These are phyloP conservation scores for Pythium oligandrum DNA, from an alignment of 352 stramenopile species.

Conservation along the genomic window DNA sequence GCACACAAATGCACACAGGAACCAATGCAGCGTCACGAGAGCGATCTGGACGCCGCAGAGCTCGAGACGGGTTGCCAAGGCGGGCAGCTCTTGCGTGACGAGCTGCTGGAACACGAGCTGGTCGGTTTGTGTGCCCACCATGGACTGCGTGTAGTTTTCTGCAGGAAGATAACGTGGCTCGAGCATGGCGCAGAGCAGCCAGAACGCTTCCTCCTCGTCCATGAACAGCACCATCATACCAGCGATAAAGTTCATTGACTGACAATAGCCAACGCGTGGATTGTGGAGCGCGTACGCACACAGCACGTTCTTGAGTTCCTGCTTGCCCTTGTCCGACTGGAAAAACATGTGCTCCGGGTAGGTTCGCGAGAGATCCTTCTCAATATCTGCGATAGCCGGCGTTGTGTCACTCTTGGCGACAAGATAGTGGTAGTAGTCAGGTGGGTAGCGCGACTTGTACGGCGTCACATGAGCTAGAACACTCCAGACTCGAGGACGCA, in stretches of 20 bases:
- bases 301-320: conserved; percentile 51
- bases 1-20: conserved; percentile 80
- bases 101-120: conserved; percentile 70
- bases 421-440: conserved; percentile 28
- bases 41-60: conserved; percentile 47
- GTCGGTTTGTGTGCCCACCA: conserved; percentile 69
- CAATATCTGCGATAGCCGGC: conserved; percentile 40
- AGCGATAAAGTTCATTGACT: conserved; percentile 77
- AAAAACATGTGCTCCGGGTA: conserved; percentile 62
- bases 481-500: conserved; percentile 37
- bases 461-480: conserved; percentile 26
- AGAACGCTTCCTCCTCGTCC: conserved; percentile 76
- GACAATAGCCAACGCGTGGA: conserved; percentile 53
- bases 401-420: conserved; percentile 18
- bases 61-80: conserved; percentile 26
- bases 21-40: conserved; percentile 83
- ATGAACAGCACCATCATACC: conserved; percentile 67
- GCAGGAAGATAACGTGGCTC: conserved; percentile 54
- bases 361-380: conserved; percentile 59
- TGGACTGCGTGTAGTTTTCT: conserved; percentile 72
- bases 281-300: conserved; percentile 57
- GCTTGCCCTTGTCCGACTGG: conserved; percentile 34
- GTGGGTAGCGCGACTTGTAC: conserved; percentile 25
- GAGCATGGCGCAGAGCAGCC: conserved; percentile 67
- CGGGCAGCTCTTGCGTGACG: conserved; percentile 41